Conservation (phyloP, 352 stramenopile species). For the Phytophthora sansomeana region DNA sequence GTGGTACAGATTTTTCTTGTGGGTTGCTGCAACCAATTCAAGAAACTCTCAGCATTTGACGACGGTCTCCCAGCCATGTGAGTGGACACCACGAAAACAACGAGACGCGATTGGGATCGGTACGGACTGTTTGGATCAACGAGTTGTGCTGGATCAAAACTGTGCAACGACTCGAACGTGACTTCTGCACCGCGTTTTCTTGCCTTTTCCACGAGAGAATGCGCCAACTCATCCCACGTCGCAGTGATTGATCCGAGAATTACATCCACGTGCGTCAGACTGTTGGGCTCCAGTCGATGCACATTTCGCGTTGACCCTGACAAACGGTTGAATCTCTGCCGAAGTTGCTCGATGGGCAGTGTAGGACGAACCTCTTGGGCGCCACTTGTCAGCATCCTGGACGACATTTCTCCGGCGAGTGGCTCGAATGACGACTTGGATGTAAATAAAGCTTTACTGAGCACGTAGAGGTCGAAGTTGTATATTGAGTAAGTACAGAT, state of each 20-base stretch:
- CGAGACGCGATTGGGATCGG: slow-evolving; percentile 30
- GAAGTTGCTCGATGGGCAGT: too few species aligned
- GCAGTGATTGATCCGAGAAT: slow-evolving; percentile 96
- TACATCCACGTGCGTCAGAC: slow-evolving; percentile 67
- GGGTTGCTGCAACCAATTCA: slow-evolving; percentile 66
- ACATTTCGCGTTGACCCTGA: slow-evolving; percentile 5
- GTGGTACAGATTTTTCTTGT: neutral
- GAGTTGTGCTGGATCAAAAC: slow-evolving; percentile 62
- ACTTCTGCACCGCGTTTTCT: slow-evolving; percentile 59
- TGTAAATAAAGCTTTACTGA: too few species aligned
- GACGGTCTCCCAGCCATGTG: slow-evolving; percentile 95
- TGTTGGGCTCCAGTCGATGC: neutral
- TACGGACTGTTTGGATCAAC: slow-evolving; percentile 32
- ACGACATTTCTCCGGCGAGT: neutral
- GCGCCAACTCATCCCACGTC: slow-evolving; percentile 92
- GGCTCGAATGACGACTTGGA: neutral
- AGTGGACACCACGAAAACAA: slow-evolving; percentile 93
- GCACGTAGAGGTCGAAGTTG: too few species aligned
- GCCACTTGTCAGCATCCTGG: neutral
- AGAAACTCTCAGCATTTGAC: slow-evolving; percentile 89
- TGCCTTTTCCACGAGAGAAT: slow-evolving; percentile 76
- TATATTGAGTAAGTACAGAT: too few species aligned
- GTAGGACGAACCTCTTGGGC: neutral
- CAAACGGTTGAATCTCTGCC: neutral
- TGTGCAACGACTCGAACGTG: slow-evolving; percentile 87